These are phyloP conservation scores for Musa schizocarpa DNA, from an alignment of 176 grass and related monocot genomes.

Conservation along the genomic window DNA sequence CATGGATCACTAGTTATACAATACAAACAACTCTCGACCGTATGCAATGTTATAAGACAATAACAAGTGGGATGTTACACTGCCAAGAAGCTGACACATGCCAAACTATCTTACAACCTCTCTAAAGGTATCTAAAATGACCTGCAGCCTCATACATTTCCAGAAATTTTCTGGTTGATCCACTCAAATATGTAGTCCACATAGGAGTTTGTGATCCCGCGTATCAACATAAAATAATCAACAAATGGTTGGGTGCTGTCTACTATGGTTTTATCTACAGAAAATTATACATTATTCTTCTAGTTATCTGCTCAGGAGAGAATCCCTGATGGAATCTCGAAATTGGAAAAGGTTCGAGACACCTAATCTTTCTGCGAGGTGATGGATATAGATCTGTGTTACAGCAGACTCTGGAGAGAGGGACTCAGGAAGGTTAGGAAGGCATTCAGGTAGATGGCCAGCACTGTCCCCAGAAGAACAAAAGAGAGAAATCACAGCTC, in stretches of 20 bases:
- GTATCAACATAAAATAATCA: slow-evolving; percentile 69
- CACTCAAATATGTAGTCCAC: neutral
- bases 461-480: slow-evolving; percentile 23
- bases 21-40: neutral
- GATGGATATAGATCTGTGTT: slow-evolving; percentile 46
- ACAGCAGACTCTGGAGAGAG: slow-evolving; percentile 55
- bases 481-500: slow-evolving; percentile 63
- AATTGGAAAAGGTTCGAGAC: slow-evolving; percentile 67
- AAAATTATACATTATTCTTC: slow-evolving; percentile 32
- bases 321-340: slow-evolving; percentile 24
- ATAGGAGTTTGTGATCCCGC: slow-evolving; percentile 6
- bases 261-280: slow-evolving; percentile 90
- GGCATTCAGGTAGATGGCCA: slow-evolving; percentile 58
- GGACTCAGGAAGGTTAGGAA: slow-evolving; percentile 61
- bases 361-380: slow-evolving; percentile 61
- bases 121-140: neutral
- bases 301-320: slow-evolving; percentile 32
- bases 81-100: neutral
- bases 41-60: neutral
- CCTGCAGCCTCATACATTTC: neutral
- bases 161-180: neutral
- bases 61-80: neutral
- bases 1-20: neutral
- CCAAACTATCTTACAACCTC: neutral
- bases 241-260: slow-evolving; percentile 79